Conservation (phyloP, 23 red algal genomes). For the Chondrus crispus region DNA sequence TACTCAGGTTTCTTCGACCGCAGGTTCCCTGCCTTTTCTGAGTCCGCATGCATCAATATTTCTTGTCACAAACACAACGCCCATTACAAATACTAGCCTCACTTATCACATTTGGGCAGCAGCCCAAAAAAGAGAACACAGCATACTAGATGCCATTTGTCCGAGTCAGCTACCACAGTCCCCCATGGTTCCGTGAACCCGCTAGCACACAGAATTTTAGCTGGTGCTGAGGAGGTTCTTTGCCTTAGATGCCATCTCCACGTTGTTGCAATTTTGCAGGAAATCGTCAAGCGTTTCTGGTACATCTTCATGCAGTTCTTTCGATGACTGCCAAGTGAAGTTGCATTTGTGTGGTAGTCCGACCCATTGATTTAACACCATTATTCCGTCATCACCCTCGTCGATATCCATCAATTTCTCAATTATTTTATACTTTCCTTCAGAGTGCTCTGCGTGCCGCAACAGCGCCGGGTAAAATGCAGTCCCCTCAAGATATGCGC, state of each 20-base stretch:
- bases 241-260: neutral
- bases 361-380: neutral
- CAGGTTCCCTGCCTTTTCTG: too few relatives aligned
- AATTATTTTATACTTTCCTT: neutral
- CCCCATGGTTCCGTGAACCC: too few relatives aligned
- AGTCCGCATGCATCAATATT: too few relatives aligned
- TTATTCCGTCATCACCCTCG: neutral
- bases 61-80: too few relatives aligned
- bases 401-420: neutral
- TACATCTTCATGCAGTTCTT: neutral
- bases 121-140: too few relatives aligned
- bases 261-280: neutral
- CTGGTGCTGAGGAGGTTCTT: neutral
- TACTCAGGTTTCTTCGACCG: too few relatives aligned
- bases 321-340: conserved; percentile 12
- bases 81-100: too few relatives aligned
- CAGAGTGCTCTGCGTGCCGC: neutral
- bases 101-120: too few relatives aligned
- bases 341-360: conserved; percentile 32
- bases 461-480: neutral
- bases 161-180: too few relatives aligned
- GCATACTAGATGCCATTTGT: too few relatives aligned
- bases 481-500: neutral
- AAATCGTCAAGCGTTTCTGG: conserved; percentile 1
- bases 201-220: too few relatives aligned